These are phyloP conservation scores for Pyricularia pennisetigena DNA, from an alignment of 2,329 filamentous ascomycete species.

Conservation along the genomic window DNA sequence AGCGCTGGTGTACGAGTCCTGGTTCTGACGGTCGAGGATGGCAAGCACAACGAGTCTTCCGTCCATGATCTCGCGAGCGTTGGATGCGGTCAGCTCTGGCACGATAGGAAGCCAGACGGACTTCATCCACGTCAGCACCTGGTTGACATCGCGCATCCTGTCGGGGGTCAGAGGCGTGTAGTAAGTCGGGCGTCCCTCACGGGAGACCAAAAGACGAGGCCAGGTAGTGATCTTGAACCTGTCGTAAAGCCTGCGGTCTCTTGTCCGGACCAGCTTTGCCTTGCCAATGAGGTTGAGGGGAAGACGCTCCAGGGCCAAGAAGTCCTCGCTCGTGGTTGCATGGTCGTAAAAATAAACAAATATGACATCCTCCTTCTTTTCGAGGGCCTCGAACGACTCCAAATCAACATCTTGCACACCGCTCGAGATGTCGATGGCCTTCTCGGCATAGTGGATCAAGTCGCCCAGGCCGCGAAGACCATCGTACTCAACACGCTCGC, in stretches of 20 bases:
- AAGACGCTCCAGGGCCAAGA: conserved; percentile 75
- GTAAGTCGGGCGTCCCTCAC: conserved; percentile 83
- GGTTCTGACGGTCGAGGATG: conserved; percentile 70
- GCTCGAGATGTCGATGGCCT: conserved; percentile 66
- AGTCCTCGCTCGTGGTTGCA: conserved; percentile 87
- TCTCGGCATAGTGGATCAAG: conserved; percentile 76
- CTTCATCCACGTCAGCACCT: conserved; percentile 86
- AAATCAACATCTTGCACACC: conserved; percentile 77
- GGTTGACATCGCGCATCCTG: conserved; percentile 82
- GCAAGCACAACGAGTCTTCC: conserved; percentile 91
- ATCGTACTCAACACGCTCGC: conserved; percentile 86
- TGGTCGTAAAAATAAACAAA: conserved; percentile 98
- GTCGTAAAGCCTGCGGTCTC: conserved; percentile 62
- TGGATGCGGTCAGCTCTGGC: conserved; percentile 82
- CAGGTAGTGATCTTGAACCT: conserved; percentile 94
- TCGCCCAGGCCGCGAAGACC: conserved; percentile 89
- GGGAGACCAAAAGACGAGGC: conserved; percentile 83
- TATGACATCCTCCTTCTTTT: conserved; percentile 89
- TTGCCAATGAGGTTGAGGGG: conserved; percentile 84
- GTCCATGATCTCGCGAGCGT: conserved; percentile 91
- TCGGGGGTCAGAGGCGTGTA: conserved; percentile 79
- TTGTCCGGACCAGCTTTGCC: conserved; percentile 86
- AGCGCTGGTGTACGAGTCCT: conserved; percentile 67
- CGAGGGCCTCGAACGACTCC: conserved; percentile 66
- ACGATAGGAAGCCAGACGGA: conserved; percentile 94